Evolutionary conservation across 495 filamentous ascomycete genomes (phyloP).

Genomic region (Penicillium egyptiacum): DNA sequence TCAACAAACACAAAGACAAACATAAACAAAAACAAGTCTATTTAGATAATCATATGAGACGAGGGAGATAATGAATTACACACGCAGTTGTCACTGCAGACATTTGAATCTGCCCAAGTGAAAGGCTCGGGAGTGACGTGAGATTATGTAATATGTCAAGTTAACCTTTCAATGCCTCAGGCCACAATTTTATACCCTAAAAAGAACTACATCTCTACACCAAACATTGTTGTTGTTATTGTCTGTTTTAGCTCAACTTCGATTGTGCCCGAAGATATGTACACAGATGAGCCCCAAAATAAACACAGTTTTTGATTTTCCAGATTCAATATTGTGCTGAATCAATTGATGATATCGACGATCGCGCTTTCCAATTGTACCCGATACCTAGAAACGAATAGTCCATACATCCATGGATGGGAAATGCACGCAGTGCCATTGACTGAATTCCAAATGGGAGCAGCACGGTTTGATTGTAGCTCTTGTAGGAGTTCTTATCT

Average conservation of each 20-base stretch:
- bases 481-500: too few species aligned
- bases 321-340: not conserved
- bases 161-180: not conserved
- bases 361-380: not conserved
- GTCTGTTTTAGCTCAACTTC: too few species aligned
- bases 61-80: not conserved
- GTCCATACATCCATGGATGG: not conserved
- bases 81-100: not conserved
- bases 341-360: not conserved
- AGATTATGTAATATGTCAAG: not conserved
- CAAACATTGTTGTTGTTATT: too few species aligned
- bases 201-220: too few species aligned
- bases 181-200: not conserved
- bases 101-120: not conserved
- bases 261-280: not conserved
- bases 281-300: too few species aligned
- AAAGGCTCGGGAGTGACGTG: not conserved
- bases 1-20: not conserved
- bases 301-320: not conserved
- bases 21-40: not conserved
- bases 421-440: not conserved
- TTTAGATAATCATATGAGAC: not conserved
- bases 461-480: too few species aligned
- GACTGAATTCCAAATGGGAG: too few species aligned
- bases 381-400: not conserved